Evolutionary conservation across 306 rosid genomes (phyloP).

Genomic region (Vachellia pachyceras): DNA sequence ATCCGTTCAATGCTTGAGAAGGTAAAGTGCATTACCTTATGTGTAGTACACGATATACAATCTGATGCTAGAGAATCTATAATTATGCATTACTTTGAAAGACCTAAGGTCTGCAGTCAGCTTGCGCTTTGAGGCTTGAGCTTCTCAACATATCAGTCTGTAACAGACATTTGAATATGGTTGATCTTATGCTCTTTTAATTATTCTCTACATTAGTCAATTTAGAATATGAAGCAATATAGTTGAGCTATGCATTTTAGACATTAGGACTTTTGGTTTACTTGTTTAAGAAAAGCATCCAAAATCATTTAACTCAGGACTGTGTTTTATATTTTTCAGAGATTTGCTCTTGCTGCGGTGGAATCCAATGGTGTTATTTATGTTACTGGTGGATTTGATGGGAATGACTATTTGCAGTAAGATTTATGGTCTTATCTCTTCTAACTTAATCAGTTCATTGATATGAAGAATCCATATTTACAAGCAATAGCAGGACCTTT

Average conservation of each 20-base stretch:
- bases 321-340: slow-evolving; percentile 49
- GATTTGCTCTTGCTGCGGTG: slow-evolving; percentile 54
- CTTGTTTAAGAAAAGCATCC: slow-evolving; percentile 15
- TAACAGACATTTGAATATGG: slow-evolving; percentile 2
- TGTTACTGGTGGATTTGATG: slow-evolving; percentile 68
- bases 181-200: neutral
- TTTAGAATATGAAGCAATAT: slow-evolving; percentile 8
- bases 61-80: slow-evolving; percentile 11
- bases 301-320: slow-evolving; percentile 21
- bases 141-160: slow-evolving; percentile 26
- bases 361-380: slow-evolving; percentile 57
- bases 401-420: slow-evolving; percentile 60
- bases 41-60: neutral
- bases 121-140: slow-evolving; percentile 29
- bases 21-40: slow-evolving; percentile 46
- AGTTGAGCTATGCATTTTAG: neutral
- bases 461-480: slow-evolving; percentile 15
- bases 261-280: slow-evolving; percentile 7
- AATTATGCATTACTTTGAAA: slow-evolving; percentile 21
- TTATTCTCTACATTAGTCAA: slow-evolving; percentile 13
- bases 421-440: slow-evolving; percentile 38
- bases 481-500: neutral
- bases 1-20: slow-evolving; percentile 60
- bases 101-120: neutral
- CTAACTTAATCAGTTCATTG: slow-evolving; percentile 12